A percentile compares a stretch with the other conserved stretches of the same genome.
Conservation (phyloP, 164 flowering plant genomes). For the Platanus orientalis region DNA sequence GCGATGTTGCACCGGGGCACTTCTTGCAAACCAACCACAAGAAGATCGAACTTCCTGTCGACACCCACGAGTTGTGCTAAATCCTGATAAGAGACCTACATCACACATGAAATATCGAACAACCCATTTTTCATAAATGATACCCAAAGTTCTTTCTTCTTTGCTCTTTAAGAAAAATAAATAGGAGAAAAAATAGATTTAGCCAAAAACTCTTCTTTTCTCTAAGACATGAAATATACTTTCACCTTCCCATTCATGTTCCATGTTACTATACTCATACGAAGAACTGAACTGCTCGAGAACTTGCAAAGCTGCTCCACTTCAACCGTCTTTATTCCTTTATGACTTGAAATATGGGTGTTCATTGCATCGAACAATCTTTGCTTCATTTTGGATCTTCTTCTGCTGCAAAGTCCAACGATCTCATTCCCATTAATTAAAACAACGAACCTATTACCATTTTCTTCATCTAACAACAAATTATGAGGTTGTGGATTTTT, state of each 20-base stretch:
- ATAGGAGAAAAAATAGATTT: not conserved
- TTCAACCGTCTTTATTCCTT: conserved; percentile 53
- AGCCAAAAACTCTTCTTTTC: not conserved
- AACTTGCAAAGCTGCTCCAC: conserved; percentile 30
- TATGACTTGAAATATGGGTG: conserved; percentile 19
- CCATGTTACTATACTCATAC: conserved; percentile 69
- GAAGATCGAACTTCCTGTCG: too few species aligned
- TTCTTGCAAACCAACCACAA: conserved; percentile 77
- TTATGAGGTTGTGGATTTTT: too few species aligned
- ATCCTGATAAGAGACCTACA: conserved; percentile 47
- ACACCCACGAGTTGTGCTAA: conserved; percentile 41
- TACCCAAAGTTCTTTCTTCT: not conserved
- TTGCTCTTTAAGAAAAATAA: not conserved
- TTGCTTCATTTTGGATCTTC: conserved; percentile 21
- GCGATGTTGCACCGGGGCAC: conserved; percentile 46
- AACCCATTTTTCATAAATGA: not conserved
- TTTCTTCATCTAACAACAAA: too few species aligned
- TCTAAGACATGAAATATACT: not conserved
- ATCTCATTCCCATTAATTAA: too few species aligned
- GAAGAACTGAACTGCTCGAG: conserved; percentile 33
- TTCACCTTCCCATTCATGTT: conserved; percentile 84
- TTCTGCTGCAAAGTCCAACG: conserved; percentile 18
- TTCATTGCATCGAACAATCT: conserved; percentile 9
- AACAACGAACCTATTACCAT: too few species aligned
- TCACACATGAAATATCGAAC: not conserved